A percentile compares a stretch with the other conserved stretches of the same genome.
These are phyloP conservation scores for Mycena chlorophos DNA, from an alignment of 768 basidiomycete genomes.

Conservation along the genomic window DNA sequence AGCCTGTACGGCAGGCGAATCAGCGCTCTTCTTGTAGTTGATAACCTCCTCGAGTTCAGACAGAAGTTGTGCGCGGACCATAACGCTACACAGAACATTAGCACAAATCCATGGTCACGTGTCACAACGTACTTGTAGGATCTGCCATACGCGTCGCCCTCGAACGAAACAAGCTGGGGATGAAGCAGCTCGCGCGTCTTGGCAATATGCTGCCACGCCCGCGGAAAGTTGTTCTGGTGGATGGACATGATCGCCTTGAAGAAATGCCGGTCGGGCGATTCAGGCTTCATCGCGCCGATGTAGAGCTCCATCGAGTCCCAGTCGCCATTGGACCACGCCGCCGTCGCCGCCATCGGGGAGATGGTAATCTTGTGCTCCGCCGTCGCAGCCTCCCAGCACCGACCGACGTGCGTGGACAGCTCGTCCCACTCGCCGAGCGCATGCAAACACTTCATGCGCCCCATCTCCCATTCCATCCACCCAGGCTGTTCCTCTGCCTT, in stretches of 20 bases:
- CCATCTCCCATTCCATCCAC: slow-evolving; percentile 78
- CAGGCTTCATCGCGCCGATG: slow-evolving; percentile 87
- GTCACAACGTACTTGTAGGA: slow-evolving; percentile 78
- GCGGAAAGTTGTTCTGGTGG: slow-evolving; percentile 93
- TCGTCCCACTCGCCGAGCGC: slow-evolving; percentile 98
- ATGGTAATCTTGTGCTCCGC: slow-evolving; percentile 87
- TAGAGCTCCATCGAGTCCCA: slow-evolving; percentile 99
- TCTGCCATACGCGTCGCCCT: slow-evolving; percentile 95
- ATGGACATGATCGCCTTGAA: slow-evolving; percentile 95
- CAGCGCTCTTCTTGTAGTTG: slow-evolving; percentile 88
- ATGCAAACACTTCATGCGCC: slow-evolving; percentile 93
- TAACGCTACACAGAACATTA: slow-evolving; percentile 54
- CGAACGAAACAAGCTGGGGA: slow-evolving; percentile 86
- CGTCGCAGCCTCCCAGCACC: slow-evolving; percentile 81
- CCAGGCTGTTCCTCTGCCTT: slow-evolving; percentile 73
- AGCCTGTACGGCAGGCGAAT: slow-evolving; percentile 89
- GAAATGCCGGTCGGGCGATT: slow-evolving; percentile 93
- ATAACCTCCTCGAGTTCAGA: slow-evolving; percentile 99
- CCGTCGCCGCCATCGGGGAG: slow-evolving; percentile 95
- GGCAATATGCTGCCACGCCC: slow-evolving; percentile 85
- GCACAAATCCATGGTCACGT: neutral
- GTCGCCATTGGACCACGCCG: slow-evolving; percentile 94
- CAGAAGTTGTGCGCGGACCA: slow-evolving; percentile 98
- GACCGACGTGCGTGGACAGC: slow-evolving; percentile 80
- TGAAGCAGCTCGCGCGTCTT: slow-evolving; percentile 92